phyloP scores from a whole-genome alignment of 306 rosid genomes.

The Citrullus amarus region DNA sequence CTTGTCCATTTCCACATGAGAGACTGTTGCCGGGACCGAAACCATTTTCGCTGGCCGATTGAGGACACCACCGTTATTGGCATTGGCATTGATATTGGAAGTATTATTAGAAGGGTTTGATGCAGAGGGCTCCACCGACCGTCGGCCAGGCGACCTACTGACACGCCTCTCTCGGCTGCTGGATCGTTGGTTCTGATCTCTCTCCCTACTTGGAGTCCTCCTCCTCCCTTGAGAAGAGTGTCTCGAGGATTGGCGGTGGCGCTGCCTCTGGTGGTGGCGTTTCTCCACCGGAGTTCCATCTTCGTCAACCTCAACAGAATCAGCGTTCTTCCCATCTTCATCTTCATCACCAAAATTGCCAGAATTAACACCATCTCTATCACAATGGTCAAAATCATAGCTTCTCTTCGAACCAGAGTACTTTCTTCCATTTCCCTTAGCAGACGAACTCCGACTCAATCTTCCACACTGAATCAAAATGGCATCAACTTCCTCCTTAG shows the following conservation, averaged over 20 bases:
- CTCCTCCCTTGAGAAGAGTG: slow-evolving; percentile 53
- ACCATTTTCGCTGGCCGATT: slow-evolving; percentile 71
- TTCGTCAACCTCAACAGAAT: slow-evolving; percentile 21
- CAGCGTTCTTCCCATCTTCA: slow-evolving; percentile 12
- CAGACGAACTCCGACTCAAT: slow-evolving; percentile 87
- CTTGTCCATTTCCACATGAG: slow-evolving; percentile 71
- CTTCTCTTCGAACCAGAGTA: slow-evolving; percentile 86
- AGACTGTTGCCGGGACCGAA: slow-evolving; percentile 82
- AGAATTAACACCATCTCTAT: slow-evolving; percentile 17
- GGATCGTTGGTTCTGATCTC: slow-evolving; percentile 57
- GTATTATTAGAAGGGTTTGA: neutral
- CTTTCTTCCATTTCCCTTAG: slow-evolving; percentile 50
- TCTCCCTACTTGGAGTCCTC: slow-evolving; percentile 89
- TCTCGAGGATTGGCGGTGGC: slow-evolving; percentile 39
- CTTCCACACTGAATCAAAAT: slow-evolving; percentile 90
- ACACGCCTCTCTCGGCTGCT: slow-evolving; percentile 75
- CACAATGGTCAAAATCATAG: slow-evolving; percentile 54
- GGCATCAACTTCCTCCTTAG: slow-evolving; percentile 87
- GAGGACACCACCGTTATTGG: neutral
- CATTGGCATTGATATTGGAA: slow-evolving; percentile 7
- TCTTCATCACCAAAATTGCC: slow-evolving; percentile 28
- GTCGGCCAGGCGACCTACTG: slow-evolving; percentile 77
- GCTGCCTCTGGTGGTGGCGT: slow-evolving; percentile 35
- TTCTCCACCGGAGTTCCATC: slow-evolving; percentile 31
- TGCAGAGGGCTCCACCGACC: slow-evolving; percentile 28